A percentile compares a stretch with the other conserved stretches of the same genome.
These are phyloP conservation scores for Debaryomyces psychrophilus DNA, from an alignment of 1,139 yeast genomes.

Conservation along the genomic window DNA sequence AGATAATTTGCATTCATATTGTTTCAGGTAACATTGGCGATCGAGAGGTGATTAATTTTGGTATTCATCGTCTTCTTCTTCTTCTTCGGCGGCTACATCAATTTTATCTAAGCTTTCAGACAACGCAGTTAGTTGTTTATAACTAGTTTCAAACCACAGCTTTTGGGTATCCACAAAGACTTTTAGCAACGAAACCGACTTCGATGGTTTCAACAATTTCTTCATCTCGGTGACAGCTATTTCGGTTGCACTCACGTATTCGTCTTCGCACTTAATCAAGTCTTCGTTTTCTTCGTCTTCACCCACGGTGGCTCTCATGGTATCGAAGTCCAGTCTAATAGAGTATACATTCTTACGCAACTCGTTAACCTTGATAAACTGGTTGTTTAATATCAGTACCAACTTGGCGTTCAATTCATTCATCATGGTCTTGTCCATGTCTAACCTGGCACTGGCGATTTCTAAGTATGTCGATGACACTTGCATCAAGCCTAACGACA, in stretches of 20 bases:
- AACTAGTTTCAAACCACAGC: slow-evolving; percentile 59
- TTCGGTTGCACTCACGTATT: slow-evolving; percentile 74
- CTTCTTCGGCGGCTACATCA: slow-evolving; percentile 39
- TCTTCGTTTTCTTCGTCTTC: slow-evolving; percentile 50
- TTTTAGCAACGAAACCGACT: slow-evolving; percentile 62
- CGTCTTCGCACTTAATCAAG: slow-evolving; percentile 72
- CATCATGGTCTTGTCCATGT: slow-evolving; percentile 64
- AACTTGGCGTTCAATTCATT: slow-evolving; percentile 59
- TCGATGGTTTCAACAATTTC: slow-evolving; percentile 66
- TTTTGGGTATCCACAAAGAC: slow-evolving; percentile 67
- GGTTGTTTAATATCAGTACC: slow-evolving; percentile 53
- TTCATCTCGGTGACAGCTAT: slow-evolving; percentile 79
- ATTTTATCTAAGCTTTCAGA: slow-evolving; percentile 37
- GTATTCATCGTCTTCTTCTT: slow-evolving; percentile 21
- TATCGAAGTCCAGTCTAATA: slow-evolving; percentile 70
- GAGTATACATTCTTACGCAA: slow-evolving; percentile 70
- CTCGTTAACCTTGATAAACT: slow-evolving; percentile 62
- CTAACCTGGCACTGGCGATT: slow-evolving; percentile 62
- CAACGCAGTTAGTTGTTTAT: slow-evolving; percentile 40
- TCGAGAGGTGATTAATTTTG: not conserved
- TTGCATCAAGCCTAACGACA: slow-evolving; percentile 56
- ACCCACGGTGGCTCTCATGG: slow-evolving; percentile 50
- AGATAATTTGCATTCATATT: not conserved
- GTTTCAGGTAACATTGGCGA: not conserved
- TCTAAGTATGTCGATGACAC: slow-evolving; percentile 61